These are phyloP conservation scores for Pseudovirgaria hyperparasitica DNA, from an alignment of 2,329 filamentous ascomycete genomes.

Conservation along the genomic window DNA sequence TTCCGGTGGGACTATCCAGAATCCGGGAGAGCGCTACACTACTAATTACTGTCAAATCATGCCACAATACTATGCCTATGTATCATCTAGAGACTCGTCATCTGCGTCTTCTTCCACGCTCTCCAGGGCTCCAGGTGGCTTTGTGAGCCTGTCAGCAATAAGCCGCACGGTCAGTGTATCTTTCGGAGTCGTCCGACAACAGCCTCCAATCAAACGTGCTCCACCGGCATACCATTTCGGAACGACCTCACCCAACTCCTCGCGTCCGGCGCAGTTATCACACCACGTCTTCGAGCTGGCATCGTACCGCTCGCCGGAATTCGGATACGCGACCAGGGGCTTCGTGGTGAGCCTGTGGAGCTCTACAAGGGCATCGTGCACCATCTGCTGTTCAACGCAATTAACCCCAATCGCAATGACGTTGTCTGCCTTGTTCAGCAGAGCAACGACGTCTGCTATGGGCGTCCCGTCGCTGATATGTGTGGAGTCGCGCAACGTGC, in stretches of 20 bases:
- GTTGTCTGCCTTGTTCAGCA: conserved; percentile 16
- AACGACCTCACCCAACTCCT: conserved; percentile 14
- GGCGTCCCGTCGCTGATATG: conserved; percentile 31
- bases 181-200: conserved; percentile 32
- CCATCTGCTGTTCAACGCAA: conserved; percentile 26
- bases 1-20: too few relatives aligned
- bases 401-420: conserved; percentile 34
- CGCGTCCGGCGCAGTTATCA: conserved; percentile 13
- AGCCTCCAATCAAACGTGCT: conserved; percentile 33
- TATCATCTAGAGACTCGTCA: too few relatives aligned
- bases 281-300: conserved; percentile 25
- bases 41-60: too few relatives aligned
- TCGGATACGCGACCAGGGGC: conserved; percentile 30
- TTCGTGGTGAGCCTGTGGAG: conserved; percentile 18
- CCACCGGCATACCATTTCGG: conserved; percentile 22
- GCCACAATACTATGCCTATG: too few relatives aligned
- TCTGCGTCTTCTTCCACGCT: too few relatives aligned
- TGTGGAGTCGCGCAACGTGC: conserved; percentile 24
- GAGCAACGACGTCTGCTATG: conserved; percentile 16
- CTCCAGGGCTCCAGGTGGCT: too few relatives aligned
- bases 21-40: too few relatives aligned
- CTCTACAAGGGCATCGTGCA: conserved; percentile 18
- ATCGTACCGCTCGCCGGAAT: conserved; percentile 35
- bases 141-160: too few relatives aligned
- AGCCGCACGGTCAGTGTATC: too few relatives aligned